Evolutionary conservation across 768 basidiomycete species (phyloP).

Genomic region (Kwoniella mangroviensis): DNA sequence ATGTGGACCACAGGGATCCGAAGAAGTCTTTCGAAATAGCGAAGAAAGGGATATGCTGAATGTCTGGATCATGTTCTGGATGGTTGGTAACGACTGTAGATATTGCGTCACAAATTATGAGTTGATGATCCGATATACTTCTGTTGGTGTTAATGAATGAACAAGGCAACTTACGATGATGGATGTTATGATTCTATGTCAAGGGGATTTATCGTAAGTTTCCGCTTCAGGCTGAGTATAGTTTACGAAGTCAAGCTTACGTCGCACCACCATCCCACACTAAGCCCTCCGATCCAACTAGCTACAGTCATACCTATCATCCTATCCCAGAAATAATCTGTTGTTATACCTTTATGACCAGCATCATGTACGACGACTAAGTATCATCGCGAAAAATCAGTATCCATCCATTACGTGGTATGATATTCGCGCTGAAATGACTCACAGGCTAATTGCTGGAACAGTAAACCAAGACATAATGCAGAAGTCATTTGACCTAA

Average conservation of each 20-base stretch:
- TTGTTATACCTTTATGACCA: conserved; percentile 92
- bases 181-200: conserved; percentile 76
- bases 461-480: conserved; percentile 79
- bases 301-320: conserved; percentile 75
- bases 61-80: conserved; percentile 79
- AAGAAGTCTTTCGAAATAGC: conserved; percentile 90
- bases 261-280: conserved; percentile 97
- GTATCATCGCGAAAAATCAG: neutral
- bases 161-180: conserved; percentile 75
- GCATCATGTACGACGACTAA: conserved; percentile 83
- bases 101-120: too few relatives aligned
- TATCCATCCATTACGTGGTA: too few relatives aligned
- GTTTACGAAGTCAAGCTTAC: conserved; percentile 63
- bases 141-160: conserved; percentile 14
- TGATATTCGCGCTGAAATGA: neutral
- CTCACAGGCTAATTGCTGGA: conserved; percentile 86
- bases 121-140: neutral
- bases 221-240: neutral
- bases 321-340: conserved; percentile 80
- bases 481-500: conserved; percentile 64
- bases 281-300: conserved; percentile 87
- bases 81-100: conserved; percentile 90
- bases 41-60: conserved; percentile 80
- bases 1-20: conserved; percentile 84
- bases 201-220: conserved; percentile 11